Evolutionary conservation across 768 basidiomycete genomes (phyloP).

Genomic region (Dioszegia crocea): DNA sequence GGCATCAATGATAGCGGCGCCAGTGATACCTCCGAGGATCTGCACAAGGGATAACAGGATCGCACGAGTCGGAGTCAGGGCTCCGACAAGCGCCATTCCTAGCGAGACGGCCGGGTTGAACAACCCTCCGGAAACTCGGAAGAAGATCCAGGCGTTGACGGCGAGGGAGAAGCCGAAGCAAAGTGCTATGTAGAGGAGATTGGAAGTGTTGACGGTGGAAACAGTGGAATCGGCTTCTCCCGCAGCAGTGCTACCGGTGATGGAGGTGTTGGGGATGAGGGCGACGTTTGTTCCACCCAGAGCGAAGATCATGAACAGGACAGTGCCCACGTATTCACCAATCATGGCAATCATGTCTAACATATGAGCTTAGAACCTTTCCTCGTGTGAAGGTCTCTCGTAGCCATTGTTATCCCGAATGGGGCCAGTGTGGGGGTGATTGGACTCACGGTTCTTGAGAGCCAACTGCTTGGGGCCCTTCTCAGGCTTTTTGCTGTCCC

Average conservation of each 20-base stretch:
- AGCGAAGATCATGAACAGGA: conserved; percentile 48
- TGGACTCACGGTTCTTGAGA: conserved; percentile 44
- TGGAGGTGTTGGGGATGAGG: conserved; percentile 41
- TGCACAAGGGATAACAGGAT: conserved; percentile 46
- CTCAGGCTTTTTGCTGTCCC: conserved; percentile 28
- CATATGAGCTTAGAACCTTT: not conserved
- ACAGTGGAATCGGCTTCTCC: conserved; percentile 39
- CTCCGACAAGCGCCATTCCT: conserved; percentile 49
- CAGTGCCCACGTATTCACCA: conserved; percentile 49
- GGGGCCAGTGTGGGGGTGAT: not conserved
- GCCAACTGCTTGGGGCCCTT: conserved; percentile 37
- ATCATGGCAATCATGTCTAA: conserved; percentile 48
- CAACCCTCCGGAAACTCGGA: conserved; percentile 49
- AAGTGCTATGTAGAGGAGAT: conserved; percentile 43
- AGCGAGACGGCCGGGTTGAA: conserved; percentile 52
- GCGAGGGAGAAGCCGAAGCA: conserved; percentile 48
- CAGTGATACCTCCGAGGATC: conserved; percentile 49
- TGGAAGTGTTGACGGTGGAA: conserved; percentile 46
- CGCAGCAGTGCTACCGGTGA: conserved; percentile 37
- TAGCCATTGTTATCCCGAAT: no score
- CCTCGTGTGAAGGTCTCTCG: no score
- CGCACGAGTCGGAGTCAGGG: conserved; percentile 48
- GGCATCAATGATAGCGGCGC: conserved; percentile 46
- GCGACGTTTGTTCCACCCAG: conserved; percentile 48
- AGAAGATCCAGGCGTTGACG: conserved; percentile 51